A percentile compares a stretch with the other conserved stretches of the same genome.
Conservation (phyloP, 2,329 filamentous ascomycete species). For the Hypoxylon rubiginosum region DNA sequence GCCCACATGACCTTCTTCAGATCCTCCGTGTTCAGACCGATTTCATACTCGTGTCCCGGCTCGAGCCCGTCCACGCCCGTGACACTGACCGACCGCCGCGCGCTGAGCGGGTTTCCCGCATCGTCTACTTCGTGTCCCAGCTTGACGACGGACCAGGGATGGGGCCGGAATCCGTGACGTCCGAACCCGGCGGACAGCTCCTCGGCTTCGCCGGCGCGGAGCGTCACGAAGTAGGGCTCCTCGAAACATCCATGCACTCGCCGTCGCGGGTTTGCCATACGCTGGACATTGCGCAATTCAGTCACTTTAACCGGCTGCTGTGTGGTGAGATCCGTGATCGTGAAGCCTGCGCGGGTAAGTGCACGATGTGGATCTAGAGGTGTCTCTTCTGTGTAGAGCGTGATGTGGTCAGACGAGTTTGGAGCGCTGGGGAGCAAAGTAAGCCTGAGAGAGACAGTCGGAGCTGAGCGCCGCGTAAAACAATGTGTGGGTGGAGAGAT, state of each 20-base stretch:
- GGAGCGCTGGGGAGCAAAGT: slow-evolving; percentile 5
- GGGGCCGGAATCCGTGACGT: not conserved
- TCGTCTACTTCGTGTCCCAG: slow-evolving; percentile 8
- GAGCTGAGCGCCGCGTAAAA: slow-evolving; percentile 9
- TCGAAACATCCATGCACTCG: slow-evolving; percentile 2
- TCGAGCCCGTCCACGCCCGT: slow-evolving; percentile 8
- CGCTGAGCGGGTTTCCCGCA: not conserved
- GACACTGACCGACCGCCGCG: slow-evolving; percentile 2
- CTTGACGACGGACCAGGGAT: slow-evolving; percentile 9
- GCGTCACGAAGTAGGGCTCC: slow-evolving; percentile 8
- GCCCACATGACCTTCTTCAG: slow-evolving; percentile 9
- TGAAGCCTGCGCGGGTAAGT: slow-evolving; percentile 6
- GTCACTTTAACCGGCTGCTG: not conserved
- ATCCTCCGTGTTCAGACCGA: slow-evolving; percentile 1
- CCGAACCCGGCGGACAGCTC: slow-evolving; percentile 5
- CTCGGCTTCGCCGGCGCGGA: not conserved
- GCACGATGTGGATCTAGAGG: slow-evolving; percentile 2
- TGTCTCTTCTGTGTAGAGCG: slow-evolving; percentile 8
- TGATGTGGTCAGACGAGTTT: not conserved
- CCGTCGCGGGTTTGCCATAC: slow-evolving; percentile 6
- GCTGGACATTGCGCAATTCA: not conserved
- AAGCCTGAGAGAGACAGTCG: slow-evolving; percentile 5
- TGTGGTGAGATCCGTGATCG: slow-evolving; percentile 5
- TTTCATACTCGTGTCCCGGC: slow-evolving; percentile 16
- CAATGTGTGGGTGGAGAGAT: slow-evolving; percentile 11